These are phyloP conservation scores for Penicillium janthinellum DNA, from an alignment of 2,329 filamentous ascomycete species.

Conservation along the genomic window DNA sequence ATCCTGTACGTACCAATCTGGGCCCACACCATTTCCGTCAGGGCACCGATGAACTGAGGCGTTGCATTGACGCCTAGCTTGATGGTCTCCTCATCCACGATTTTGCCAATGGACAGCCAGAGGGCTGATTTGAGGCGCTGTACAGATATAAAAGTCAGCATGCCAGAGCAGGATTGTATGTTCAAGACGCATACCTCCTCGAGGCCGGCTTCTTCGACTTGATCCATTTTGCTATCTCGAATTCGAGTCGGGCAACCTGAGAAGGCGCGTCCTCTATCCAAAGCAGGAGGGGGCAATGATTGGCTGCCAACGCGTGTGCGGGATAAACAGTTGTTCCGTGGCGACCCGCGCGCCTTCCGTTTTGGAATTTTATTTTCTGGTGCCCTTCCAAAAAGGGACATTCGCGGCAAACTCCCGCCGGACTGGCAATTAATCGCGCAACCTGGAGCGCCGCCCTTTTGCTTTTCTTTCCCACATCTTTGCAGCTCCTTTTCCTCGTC, in stretches of 20 bases:
- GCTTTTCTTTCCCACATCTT: not conserved
- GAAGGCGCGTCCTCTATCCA: conserved; percentile 16
- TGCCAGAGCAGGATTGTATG: not conserved
- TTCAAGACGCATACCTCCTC: conserved; percentile 33
- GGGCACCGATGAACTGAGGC: conserved; percentile 81
- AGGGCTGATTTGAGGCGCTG: conserved; percentile 82
- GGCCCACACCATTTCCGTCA: conserved; percentile 84
- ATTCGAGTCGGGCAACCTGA: not conserved
- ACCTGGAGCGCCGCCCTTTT: not conserved
- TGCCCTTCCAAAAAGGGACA: conserved; percentile 4
- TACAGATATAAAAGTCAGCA: not conserved
- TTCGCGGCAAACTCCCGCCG: not conserved
- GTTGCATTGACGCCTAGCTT: conserved; percentile 79
- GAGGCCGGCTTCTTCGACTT: conserved; percentile 33
- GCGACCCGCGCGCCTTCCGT: conserved; percentile 8
- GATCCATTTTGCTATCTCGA: conserved; percentile 25
- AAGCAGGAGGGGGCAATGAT: conserved; percentile 16
- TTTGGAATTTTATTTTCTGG: conserved; percentile 14
- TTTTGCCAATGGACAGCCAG: conserved; percentile 82
- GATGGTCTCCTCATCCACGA: conserved; percentile 82
- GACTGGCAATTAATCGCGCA: not conserved
- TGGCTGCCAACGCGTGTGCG: conserved; percentile 22
- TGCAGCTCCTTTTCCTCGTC: not conserved
- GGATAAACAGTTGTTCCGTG: conserved; percentile 24
- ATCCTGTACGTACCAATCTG: conserved; percentile 68